Base-by-base conservation (phyloP, 75 land plant genomes). In the Picea sitchensis region DNA sequence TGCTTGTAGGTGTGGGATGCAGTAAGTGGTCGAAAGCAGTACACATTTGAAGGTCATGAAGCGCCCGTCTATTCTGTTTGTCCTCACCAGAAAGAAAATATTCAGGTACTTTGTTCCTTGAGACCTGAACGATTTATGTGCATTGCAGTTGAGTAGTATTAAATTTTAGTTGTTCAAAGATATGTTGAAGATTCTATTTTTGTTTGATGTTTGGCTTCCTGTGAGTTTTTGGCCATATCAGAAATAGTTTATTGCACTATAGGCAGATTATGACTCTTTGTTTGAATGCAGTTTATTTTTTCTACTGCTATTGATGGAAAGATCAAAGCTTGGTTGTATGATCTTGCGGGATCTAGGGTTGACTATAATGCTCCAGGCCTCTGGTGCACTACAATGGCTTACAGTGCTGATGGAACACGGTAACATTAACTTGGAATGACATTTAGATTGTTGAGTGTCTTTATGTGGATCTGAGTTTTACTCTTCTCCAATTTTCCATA, bases 261-360 rank as follows among this genome's bases (percentile, higher is more conserved):
- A 57, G 47, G 41, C 38, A 58, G 17, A 59, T 79, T 21, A 56
- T 26, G 64, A 76, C 61, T 81, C 56, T 20, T 41, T 59, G 13
- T 58, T 80, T 71, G 57, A 62, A 15, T 85, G 82, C 91, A 93
- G 95, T 93, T 93, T 76, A 93, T 93, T 38, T 93, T 93, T 76
- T 91, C 95, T 58, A 93, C 95, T 67, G 89, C 95, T 31, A 44
- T 87, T 73, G 93, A 93, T 84, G 95, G 95, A 72, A 93, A 91
- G 79, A 93, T 93, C 5, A 92, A 92, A 72, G 95, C 95, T 14
- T 93, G 95, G 95, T 82, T 93, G 51, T 93, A 93, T 87, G 95
- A 93, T 61, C 79, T 79, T 73, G 34, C 84, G 84, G 95, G 95
- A 14, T 89, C 93, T 2, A 77, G 95, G 76, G 95, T 93, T 71